Conservation (phyloP, 2,329 filamentous ascomycete genomes). For the Phyllosticta citriasiana region DNA sequence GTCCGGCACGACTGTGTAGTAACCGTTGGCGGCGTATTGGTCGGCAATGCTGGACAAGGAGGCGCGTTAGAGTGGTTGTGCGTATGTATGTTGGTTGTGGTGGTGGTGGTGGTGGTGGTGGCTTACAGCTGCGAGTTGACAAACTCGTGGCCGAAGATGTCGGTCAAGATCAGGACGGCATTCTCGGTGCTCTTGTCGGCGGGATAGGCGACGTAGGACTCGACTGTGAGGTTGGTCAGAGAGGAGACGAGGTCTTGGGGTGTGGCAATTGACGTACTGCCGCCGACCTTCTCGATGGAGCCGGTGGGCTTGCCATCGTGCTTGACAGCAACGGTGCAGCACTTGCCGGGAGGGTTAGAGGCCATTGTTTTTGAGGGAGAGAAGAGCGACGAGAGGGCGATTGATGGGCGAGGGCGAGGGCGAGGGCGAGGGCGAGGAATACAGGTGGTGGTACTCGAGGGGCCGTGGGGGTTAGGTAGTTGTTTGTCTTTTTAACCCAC, state of each 20-base stretch:
- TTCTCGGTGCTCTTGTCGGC: slow-evolving; percentile 42
- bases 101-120: not conserved
- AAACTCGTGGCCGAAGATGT: slow-evolving; percentile 49
- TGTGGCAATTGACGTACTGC: slow-evolving; percentile 25
- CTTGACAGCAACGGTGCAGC: slow-evolving; percentile 41
- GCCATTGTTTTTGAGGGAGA: slow-evolving; percentile 30
- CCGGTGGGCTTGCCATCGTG: slow-evolving; percentile 42
- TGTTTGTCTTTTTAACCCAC: not conserved
- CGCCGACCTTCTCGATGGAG: slow-evolving; percentile 37
- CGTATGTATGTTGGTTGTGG: not conserved
- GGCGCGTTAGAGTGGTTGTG: slow-evolving; percentile 2
- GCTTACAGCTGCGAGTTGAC: slow-evolving; percentile 37
- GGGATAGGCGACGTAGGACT: slow-evolving; percentile 47
- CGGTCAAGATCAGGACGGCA: slow-evolving; percentile 47
- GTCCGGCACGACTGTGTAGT: slow-evolving; percentile 59
- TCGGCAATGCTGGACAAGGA: slow-evolving; percentile 49
- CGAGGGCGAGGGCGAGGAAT: not conserved
- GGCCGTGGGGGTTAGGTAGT: not conserved
- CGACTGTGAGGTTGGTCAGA: slow-evolving; percentile 28
- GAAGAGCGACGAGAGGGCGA: not conserved
- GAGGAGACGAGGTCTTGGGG: not conserved
- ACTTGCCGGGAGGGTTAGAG: slow-evolving; percentile 39
- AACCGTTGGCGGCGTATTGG: slow-evolving; percentile 64
- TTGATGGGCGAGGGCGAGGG: not conserved
- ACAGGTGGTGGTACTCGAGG: not conserved